Base-by-base conservation (phyloP, 2,329 filamentous ascomycete genomes). In the Ophiostoma himal-ulmi region DNA sequence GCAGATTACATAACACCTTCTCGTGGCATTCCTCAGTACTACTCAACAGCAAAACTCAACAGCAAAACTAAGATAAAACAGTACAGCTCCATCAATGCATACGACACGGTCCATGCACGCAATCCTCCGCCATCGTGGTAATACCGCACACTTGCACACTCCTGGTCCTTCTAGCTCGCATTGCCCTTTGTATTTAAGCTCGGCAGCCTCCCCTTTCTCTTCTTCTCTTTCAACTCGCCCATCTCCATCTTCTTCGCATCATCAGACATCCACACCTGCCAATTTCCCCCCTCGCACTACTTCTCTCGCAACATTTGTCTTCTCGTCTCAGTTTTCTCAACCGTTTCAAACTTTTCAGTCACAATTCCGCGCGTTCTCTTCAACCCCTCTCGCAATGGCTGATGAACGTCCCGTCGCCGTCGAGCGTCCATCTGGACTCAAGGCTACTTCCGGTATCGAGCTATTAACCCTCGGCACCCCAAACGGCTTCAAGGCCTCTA, bases 361-460 rank as follows among this genome's bases (percentile, higher is more conserved):
- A 48, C 52, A 11, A 11, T 57, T 11, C 1, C n/a, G 52, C 10
- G 3, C 52, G 1, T 57, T 26, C 22, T 57, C 52, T 13, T 64
- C 60, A 37, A 37, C 60, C 34, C 20, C 30, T 36, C 60, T 17
- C 13, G 34, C 62, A 37, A 65, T 65, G 62, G 62, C 60, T 34
- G 60, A 36, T 34, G 30, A 65, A 36, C 30, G 20, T 34, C 57
- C 57, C 17, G 22, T 17, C 22, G 13, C 26, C 57, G 22, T 30
- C 37, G 30, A 65, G 14, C 30, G 36, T 7, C 57, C 57, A 5
- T n/a, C 30, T 6, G 86, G 87, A 70, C 80, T 88, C 71, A 85
- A 87, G 74, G 87, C 86, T 75, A 86, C 82, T 73, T 85, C 84
- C 68, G 88, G 88, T 78, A 87, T 90, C 72, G 88, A 90, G 80